Percentiles rank a stretch among this genome's conserved stretches.
phyloP scores from a whole-genome alignment of 495 filamentous ascomycete species.

The Tuber borchii region DNA sequence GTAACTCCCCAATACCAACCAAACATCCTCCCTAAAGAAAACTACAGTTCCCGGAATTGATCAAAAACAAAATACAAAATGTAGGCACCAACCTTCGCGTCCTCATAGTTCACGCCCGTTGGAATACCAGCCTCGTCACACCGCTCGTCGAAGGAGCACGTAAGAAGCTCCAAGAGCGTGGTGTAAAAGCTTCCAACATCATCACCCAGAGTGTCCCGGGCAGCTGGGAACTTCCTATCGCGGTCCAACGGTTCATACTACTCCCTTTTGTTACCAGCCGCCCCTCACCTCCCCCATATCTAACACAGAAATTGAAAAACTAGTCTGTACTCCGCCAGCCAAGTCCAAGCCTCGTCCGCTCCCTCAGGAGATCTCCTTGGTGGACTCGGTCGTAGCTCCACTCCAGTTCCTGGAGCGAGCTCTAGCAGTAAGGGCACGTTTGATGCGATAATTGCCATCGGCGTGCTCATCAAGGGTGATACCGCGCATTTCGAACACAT shows the following conservation, averaged over 20 bases:
- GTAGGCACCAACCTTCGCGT: constrained; percentile 77
- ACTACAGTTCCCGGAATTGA: background rate
- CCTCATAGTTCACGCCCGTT: constrained; percentile 90
- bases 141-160: constrained; percentile 68
- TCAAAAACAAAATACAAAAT: constrained; percentile 41
- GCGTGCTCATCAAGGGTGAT: constrained; percentile 93
- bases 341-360: constrained; percentile 67
- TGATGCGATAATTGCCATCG: constrained; percentile 90
- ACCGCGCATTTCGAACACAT: constrained; percentile 99
- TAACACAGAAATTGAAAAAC: constrained; percentile 7
- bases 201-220: constrained; percentile 83
- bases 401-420: constrained; percentile 38
- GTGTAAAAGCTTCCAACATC: constrained; percentile 83
- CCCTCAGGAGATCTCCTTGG: constrained; percentile 76
- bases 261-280: constrained; percentile 15
- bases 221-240: constrained; percentile 85
- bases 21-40: background rate
- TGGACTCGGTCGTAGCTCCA: constrained; percentile 40
- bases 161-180: constrained; percentile 57
- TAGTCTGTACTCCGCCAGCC: constrained; percentile 79
- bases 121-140: constrained; percentile 77
- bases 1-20: constrained; percentile 41
- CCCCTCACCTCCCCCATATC: constrained; percentile 6
- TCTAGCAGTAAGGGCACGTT: constrained; percentile 56
- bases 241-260: constrained; percentile 63